phyloP scores from a whole-genome alignment of 495 filamentous ascomycete species.

The Chlorociboria aeruginascens region DNA sequence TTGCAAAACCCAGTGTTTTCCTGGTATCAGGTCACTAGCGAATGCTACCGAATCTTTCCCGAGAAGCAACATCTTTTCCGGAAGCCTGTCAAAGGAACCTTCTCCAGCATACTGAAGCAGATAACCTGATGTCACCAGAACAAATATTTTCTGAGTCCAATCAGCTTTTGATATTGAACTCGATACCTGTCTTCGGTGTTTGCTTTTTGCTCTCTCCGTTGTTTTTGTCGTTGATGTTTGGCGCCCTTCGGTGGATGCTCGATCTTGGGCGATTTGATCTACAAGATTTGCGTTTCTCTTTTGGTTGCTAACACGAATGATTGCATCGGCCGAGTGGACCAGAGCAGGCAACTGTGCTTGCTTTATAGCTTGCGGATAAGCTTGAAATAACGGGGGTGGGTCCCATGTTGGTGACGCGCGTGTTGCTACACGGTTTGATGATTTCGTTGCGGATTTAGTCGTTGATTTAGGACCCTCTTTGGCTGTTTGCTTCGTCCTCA shows the following conservation, averaged over 20 bases:
- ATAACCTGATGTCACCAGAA: slow-evolving; percentile 65
- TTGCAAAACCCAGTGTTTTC: slow-evolving; percentile 86
- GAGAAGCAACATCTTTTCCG: slow-evolving; percentile 77
- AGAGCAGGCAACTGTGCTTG: slow-evolving; percentile 39
- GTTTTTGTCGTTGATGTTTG: slow-evolving; percentile 22
- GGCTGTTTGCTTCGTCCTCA: slow-evolving; percentile 16
- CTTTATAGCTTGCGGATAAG: slow-evolving; percentile 72
- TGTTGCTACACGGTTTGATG: slow-evolving; percentile 2
- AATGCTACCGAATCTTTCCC: slow-evolving; percentile 83
- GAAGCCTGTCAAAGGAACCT: slow-evolving; percentile 67
- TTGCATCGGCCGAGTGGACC: slow-evolving; percentile 38
- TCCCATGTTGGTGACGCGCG: slow-evolving; percentile 42
- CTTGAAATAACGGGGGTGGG: slow-evolving; percentile 77
- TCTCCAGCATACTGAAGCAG: slow-evolving; percentile 79
- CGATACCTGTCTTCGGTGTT: slow-evolving; percentile 41
- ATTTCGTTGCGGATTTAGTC: slow-evolving; percentile 2
- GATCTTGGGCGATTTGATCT: slow-evolving; percentile 28
- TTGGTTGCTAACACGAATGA: slow-evolving; percentile 49
- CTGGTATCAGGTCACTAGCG: slow-evolving; percentile 85
- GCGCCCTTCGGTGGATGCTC: slow-evolving; percentile 22
- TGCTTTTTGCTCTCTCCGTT: slow-evolving; percentile 11
- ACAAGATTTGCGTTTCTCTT: slow-evolving; percentile 31
- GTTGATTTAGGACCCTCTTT: slow-evolving; percentile 14
- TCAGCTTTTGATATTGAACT: slow-evolving; percentile 52
- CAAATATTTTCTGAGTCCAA: slow-evolving; percentile 74